Percentiles rank a stretch among this genome's conserved stretches.
Evolutionary conservation across 176 grass and related monocot species (phyloP).

Genomic region (Ananas comosus): DNA sequence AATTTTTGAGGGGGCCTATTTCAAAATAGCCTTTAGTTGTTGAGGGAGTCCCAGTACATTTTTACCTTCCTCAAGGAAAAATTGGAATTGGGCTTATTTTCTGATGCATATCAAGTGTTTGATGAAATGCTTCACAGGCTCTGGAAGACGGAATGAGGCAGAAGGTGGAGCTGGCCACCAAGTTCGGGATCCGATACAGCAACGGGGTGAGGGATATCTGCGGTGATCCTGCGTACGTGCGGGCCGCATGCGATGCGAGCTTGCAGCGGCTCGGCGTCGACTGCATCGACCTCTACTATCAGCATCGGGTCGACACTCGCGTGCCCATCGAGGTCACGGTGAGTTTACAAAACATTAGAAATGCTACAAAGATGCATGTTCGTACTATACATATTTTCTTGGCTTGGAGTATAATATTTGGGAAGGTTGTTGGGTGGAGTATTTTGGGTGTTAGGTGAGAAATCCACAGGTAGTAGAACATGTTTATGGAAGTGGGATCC

Average conservation of each 20-base stretch:
- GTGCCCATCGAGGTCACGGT: conserved; percentile 51
- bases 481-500: too few relatives aligned
- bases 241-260: conserved; percentile 34
- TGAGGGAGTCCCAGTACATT: too few relatives aligned
- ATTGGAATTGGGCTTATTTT: neutral
- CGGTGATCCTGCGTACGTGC: conserved; percentile 39
- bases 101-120: neutral
- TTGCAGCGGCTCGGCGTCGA: conserved; percentile 34
- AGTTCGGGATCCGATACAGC: conserved; percentile 17
- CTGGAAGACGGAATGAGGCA: conserved; percentile 13
- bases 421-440: too few relatives aligned
- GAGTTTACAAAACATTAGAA: neutral
- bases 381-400: too few relatives aligned
- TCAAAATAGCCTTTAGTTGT: too few relatives aligned
- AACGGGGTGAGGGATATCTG: conserved; percentile 9
- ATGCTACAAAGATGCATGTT: too few relatives aligned
- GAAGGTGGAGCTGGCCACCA: conserved; percentile 37
- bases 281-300: conserved; percentile 61
- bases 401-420: too few relatives aligned
- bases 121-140: conserved; percentile 18
- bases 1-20: too few relatives aligned
- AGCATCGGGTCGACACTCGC: conserved; percentile 33
- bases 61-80: too few relatives aligned
- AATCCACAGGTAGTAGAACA: too few relatives aligned
- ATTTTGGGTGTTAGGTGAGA: too few relatives aligned